Conservation (phyloP, 257 asterid species). For the Oldenlandia corymbosa region DNA sequence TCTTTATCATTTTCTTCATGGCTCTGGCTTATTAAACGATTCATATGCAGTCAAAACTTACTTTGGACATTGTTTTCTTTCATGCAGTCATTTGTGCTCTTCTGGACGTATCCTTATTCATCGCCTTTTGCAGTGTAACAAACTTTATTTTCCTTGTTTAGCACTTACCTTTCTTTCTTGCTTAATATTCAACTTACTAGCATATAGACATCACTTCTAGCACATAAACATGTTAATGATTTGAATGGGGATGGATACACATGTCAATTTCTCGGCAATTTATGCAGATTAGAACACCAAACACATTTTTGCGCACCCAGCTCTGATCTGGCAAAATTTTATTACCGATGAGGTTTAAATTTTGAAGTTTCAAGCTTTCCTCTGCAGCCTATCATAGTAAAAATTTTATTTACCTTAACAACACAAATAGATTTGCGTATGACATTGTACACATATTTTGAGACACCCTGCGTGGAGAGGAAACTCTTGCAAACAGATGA, state of each 20-base stretch:
- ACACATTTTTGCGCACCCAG: background rate
- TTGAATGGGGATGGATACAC: background rate
- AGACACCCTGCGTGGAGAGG: constrained; percentile 24
- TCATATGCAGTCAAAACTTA: background rate
- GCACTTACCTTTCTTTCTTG: background rate
- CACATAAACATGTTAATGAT: background rate
- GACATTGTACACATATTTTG: constrained; percentile 90
- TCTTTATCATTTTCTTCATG: constrained; percentile 8
- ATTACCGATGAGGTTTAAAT: no score
- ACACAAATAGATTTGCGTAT: constrained; percentile 77
- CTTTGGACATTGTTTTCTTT: constrained; percentile 20
- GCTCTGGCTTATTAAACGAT: constrained; percentile 3
- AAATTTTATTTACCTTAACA: constrained; percentile 48
- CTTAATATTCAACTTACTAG: background rate
- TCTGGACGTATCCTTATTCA: constrained; percentile 92
- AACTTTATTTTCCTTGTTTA: background rate
- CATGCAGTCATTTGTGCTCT: constrained; percentile 95
- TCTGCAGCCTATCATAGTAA: background rate
- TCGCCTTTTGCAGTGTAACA: background rate
- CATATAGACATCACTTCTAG: background rate
- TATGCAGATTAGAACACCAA: background rate
- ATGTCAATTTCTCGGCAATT: background rate
- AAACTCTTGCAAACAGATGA: background rate
- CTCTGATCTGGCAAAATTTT: background rate
- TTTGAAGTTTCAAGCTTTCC: no score